Evolutionary conservation across 345 rosid genomes (phyloP).

Genomic region (Hibiscus syriacus): DNA sequence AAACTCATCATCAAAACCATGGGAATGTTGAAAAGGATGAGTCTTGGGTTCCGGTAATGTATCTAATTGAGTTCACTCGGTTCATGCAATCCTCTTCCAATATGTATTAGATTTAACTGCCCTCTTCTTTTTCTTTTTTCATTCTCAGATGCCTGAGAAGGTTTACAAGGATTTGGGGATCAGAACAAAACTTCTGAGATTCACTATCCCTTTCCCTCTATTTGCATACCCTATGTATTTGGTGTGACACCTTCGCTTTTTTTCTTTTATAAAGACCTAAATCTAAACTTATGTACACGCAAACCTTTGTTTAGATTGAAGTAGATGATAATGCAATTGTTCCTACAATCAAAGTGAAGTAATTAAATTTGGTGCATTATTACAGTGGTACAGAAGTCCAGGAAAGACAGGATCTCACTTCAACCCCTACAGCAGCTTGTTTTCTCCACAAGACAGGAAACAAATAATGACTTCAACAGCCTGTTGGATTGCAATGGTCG

Average conservation of each 20-base stretch:
- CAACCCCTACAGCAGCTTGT: conserved; percentile 64
- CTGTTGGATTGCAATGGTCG: conserved; percentile 58
- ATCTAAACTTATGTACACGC: no score
- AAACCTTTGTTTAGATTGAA: neutral
- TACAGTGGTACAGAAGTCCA: conserved; percentile 80
- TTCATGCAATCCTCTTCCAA: no score
- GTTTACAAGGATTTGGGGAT: conserved; percentile 34
- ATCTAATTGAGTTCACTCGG: no score
- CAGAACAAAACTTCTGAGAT: conserved; percentile 41
- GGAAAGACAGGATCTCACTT: conserved; percentile 96
- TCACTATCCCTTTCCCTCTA: conserved; percentile 54
- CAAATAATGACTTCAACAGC: conserved; percentile 59
- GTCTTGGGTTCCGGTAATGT: conserved; percentile 66
- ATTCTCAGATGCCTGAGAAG: conserved; percentile 52
- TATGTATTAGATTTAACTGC: no score
- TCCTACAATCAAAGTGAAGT: no score
- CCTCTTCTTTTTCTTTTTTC: neutral
- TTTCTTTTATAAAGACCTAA: no score
- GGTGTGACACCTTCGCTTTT: conserved; percentile 43
- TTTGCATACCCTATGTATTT: conserved; percentile 64
- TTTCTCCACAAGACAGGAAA: conserved; percentile 57
- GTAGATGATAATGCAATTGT: neutral
- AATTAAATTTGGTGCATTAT: neutral
- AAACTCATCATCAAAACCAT: conserved; percentile 86
- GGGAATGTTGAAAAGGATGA: conserved; percentile 83